Percentiles rank a stretch among this genome's conserved stretches.
Evolutionary conservation across 2,329 filamentous ascomycete species (phyloP).

Genomic region (Madurella mycetomatis): DNA sequence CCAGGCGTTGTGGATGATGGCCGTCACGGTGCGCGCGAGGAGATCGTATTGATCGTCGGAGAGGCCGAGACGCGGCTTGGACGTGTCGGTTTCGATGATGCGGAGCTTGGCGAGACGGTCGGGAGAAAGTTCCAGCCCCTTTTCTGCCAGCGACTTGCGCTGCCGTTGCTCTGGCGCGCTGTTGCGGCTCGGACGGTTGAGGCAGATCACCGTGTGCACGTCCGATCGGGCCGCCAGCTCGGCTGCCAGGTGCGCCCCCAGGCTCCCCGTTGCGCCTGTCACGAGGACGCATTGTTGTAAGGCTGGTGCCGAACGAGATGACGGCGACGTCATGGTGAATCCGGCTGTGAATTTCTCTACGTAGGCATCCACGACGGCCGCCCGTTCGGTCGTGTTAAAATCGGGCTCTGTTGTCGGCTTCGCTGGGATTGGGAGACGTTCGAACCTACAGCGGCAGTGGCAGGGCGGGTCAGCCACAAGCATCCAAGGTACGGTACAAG

Average conservation of each 20-base stretch:
- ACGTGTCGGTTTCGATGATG: constrained; percentile 39
- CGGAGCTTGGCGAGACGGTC: constrained; percentile 32
- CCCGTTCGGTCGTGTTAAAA: too few species aligned
- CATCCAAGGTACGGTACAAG: too few species aligned
- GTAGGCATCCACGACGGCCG: too few species aligned
- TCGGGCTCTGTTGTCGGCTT: too few species aligned
- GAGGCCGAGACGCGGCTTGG: constrained; percentile 42
- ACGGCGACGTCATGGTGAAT: too few species aligned
- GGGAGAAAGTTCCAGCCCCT: constrained; percentile 8
- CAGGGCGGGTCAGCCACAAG: too few species aligned
- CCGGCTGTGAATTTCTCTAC: too few species aligned
- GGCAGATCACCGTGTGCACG: constrained; percentile 36
- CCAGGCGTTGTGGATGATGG: constrained; percentile 51
- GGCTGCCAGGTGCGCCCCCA: constrained; percentile 35
- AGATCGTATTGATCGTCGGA: constrained; percentile 32
- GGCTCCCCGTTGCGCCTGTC: constrained; percentile 38
- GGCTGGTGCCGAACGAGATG: too few species aligned
- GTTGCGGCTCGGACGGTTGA: constrained; percentile 39
- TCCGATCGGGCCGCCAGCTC: constrained; percentile 26
- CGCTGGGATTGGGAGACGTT: too few species aligned
- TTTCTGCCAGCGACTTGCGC: constrained; percentile 24
- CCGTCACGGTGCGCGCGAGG: constrained; percentile 39
- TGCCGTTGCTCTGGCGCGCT: constrained; percentile 31
- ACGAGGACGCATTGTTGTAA: constrained; percentile 32
- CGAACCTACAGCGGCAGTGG: too few species aligned